phyloP scores from a whole-genome alignment of 495 filamentous ascomycete genomes.

The Penicillium riverlandense region DNA sequence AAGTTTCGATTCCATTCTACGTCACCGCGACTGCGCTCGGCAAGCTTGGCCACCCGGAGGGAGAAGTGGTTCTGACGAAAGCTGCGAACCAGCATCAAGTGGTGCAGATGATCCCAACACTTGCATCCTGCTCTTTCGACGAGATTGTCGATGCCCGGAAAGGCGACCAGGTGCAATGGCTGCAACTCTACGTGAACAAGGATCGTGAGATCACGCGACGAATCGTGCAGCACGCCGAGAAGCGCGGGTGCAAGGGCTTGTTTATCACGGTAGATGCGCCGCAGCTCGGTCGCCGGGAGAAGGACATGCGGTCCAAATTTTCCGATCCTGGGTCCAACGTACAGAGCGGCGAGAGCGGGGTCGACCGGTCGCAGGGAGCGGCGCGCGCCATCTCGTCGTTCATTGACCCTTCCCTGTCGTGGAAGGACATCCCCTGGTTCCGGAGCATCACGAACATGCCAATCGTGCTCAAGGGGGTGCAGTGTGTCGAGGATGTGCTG shows the following conservation, averaged over 20 bases:
- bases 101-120: slow-evolving; percentile 93
- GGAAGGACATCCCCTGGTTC: slow-evolving; percentile 97
- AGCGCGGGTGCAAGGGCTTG: slow-evolving; percentile 86
- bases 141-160: slow-evolving; percentile 84
- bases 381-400: slow-evolving; percentile 90
- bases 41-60: slow-evolving; percentile 83
- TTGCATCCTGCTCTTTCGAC: slow-evolving; percentile 97
- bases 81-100: slow-evolving; percentile 81
- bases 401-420: slow-evolving; percentile 85
- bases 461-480: slow-evolving; percentile 93
- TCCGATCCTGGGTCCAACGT: slow-evolving; percentile 78
- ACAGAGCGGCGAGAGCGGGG: slow-evolving; percentile 56
- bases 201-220: slow-evolving; percentile 83
- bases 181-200: slow-evolving; percentile 98
- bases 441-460: slow-evolving; percentile 89
- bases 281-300: slow-evolving; percentile 89
- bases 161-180: slow-evolving; percentile 85
- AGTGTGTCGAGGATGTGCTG: slow-evolving; percentile 91
- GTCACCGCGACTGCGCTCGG: slow-evolving; percentile 88
- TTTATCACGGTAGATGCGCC: slow-evolving; percentile 99
- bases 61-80: slow-evolving; percentile 82
- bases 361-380: slow-evolving; percentile 85
- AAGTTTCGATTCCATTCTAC: slow-evolving; percentile 78
- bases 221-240: slow-evolving; percentile 88
- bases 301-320: slow-evolving; percentile 93